Base-by-base conservation (phyloP, 1,139 yeast genomes). In the Taiozyma sp. region DNA sequence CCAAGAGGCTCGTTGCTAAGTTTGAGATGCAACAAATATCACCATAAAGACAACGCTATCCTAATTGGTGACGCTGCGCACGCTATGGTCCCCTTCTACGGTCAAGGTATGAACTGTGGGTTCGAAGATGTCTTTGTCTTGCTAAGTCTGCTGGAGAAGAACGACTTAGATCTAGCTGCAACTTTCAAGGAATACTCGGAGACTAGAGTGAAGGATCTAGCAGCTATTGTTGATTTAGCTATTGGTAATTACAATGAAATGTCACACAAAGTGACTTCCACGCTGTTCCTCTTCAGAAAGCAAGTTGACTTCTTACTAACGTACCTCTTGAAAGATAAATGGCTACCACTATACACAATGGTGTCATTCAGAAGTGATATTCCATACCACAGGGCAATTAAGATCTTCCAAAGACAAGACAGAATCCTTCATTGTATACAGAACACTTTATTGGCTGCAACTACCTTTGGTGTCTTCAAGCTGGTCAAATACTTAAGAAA, bases 41-140 rank as follows among this genome's bases (percentile, higher is more conserved):
- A 89, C 62, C 78, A 75, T 36, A 70, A 73, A 43, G 91, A 85
- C 41, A 78, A 80, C 53, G 84, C 84, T 16, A 72, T 92, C 14
- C 71, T 92, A 7, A 72, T 92, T 38, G 97, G 97, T 4, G 97
- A 92, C 67, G 96, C 97, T 1, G 96, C 97, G 0, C 98, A 92
- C 68, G 84, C 95, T 16, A 91, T 91, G 97, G 97, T 92, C 5
- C 98, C 98, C 14, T 92, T 92, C 65, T 92, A 91, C 63, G 97
- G 97, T 8, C 98, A 92, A 67, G 98, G 98, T 4, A 87, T 92
- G 95, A 92, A 92, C 66, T 89, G 97, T 65, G 98, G 98, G 1
- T 87, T 92, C 65, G 97, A 92, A 67, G 97, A 92, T 62, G 91
- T 91, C 13, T 74, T 84, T 48, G 80, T 84, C 1, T 71, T 92